These are phyloP conservation scores for Grosmannia serpens DNA, from an alignment of 2,329 filamentous ascomycete genomes.

Conservation along the genomic window DNA sequence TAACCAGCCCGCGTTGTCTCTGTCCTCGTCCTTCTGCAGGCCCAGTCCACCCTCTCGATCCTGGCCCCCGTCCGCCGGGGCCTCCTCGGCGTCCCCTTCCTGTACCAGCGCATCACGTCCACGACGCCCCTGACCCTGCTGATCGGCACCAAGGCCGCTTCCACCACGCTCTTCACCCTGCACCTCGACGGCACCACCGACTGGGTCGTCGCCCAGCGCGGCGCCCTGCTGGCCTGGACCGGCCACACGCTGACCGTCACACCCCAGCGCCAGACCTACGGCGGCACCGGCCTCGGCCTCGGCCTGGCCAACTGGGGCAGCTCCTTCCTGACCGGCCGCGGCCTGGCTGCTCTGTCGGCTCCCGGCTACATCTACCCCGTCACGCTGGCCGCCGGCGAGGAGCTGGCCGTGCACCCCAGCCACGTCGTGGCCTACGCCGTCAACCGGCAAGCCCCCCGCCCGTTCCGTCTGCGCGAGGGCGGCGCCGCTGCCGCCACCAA, in stretches of 20 bases:
- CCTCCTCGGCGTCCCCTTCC: constrained; percentile 76
- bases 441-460: constrained; percentile 59
- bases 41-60: constrained; percentile 78
- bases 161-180: constrained; percentile 76
- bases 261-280: constrained; percentile 44
- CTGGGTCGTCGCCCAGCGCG: constrained; percentile 84
- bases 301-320: constrained; percentile 84
- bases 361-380: constrained; percentile 86
- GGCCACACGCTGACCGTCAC: constrained; percentile 71
- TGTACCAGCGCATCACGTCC: constrained; percentile 85
- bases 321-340: constrained; percentile 77
- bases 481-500: neutral
- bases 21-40: constrained; percentile 34
- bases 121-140: constrained; percentile 80
- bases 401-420: constrained; percentile 82
- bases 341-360: constrained; percentile 72
- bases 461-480: constrained; percentile 57
- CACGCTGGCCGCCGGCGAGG: constrained; percentile 67
- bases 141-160: constrained; percentile 75
- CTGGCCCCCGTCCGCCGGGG: constrained; percentile 75
- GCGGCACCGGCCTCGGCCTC: constrained; percentile 32
- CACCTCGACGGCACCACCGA: constrained; percentile 89
- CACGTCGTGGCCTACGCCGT: constrained; percentile 87
- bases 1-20: neutral
- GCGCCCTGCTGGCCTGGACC: constrained; percentile 90